phyloP scores from a whole-genome alignment of 2,329 filamentous ascomycete genomes.

The Gaeumannomyces tritici region DNA sequence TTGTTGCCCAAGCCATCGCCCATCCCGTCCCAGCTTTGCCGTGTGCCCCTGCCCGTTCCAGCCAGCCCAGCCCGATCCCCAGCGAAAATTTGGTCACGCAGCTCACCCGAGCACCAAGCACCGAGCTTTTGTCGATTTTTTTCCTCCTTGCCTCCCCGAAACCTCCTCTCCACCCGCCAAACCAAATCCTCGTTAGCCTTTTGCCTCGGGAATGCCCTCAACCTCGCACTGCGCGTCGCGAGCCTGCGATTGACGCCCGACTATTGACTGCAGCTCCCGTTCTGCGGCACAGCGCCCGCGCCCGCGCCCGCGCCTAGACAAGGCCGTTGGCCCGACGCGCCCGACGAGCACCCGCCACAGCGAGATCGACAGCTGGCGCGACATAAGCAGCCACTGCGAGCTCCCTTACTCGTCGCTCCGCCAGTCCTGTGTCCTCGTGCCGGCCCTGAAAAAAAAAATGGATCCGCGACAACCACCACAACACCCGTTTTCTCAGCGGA shows the following conservation, averaged over 20 bases:
- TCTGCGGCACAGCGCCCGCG: neutral
- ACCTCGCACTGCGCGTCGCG: neutral
- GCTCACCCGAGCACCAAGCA: neutral
- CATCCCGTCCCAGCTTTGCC: neutral
- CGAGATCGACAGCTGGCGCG: neutral
- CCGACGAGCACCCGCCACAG: neutral
- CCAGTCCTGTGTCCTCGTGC: neutral
- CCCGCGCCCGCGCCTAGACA: too few relatives aligned
- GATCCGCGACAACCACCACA: slow-evolving; percentile 23
- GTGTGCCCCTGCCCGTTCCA: neutral
- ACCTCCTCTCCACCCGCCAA: neutral
- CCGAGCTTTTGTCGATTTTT: neutral
- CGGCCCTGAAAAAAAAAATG: slow-evolving; percentile 15
- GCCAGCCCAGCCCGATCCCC: neutral
- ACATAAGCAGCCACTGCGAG: neutral
- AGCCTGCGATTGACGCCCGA: neutral
- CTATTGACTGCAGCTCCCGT: neutral
- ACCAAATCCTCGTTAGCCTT: neutral
- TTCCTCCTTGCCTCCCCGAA: neutral
- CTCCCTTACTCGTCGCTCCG: neutral
- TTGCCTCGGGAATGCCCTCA: neutral
- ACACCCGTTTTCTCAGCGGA: slow-evolving; percentile 21
- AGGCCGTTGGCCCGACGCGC: neutral
- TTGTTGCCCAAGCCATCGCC: neutral
- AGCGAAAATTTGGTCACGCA: slow-evolving; percentile 1